These are phyloP conservation scores for Dactylellina haptotyla DNA, from an alignment of 2,329 filamentous ascomycete genomes.

Conservation along the genomic window DNA sequence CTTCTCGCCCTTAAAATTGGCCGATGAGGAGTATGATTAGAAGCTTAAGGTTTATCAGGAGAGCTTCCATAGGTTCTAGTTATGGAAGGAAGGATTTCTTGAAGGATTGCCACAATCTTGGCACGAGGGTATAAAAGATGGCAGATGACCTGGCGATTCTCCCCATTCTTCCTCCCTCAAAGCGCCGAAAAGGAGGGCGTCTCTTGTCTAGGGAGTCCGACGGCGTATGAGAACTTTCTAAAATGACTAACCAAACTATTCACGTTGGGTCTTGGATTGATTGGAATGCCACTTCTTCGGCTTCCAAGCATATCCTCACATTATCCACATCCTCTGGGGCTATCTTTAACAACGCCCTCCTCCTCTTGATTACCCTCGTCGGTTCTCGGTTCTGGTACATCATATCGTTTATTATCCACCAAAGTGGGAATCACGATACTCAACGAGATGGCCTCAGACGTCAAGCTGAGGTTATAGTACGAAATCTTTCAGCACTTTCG, in stretches of 20 bases:
- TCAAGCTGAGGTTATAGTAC: constrained; percentile 15
- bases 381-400: constrained; percentile 22
- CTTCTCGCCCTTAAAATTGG: not conserved
- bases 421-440: constrained; percentile 1
- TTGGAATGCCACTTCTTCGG: constrained; percentile 17
- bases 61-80: not conserved
- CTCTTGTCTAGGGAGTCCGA: not conserved
- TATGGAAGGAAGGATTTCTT: not conserved
- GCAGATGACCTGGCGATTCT: too few species aligned
- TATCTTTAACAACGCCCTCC: constrained; percentile 19
- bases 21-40: not conserved
- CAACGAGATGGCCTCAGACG: constrained; percentile 5
- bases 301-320: not conserved
- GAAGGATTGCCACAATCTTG: too few species aligned
- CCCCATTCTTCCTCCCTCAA: too few species aligned
- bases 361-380: constrained; percentile 18
- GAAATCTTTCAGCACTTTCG: constrained; percentile 1
- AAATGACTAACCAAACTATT: not conserved
- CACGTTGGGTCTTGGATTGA: constrained; percentile 19
- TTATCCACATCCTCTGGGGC: not conserved
- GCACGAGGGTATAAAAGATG: too few species aligned
- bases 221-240: not conserved
- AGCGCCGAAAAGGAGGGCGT: too few species aligned
- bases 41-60: not conserved
- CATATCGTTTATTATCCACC: constrained; percentile 17